Percentiles rank a stretch among this genome's conserved stretches.
Evolutionary conservation across 163 green algal genomes (phyloP).

Genomic region (Prototheca wickerhamii): DNA sequence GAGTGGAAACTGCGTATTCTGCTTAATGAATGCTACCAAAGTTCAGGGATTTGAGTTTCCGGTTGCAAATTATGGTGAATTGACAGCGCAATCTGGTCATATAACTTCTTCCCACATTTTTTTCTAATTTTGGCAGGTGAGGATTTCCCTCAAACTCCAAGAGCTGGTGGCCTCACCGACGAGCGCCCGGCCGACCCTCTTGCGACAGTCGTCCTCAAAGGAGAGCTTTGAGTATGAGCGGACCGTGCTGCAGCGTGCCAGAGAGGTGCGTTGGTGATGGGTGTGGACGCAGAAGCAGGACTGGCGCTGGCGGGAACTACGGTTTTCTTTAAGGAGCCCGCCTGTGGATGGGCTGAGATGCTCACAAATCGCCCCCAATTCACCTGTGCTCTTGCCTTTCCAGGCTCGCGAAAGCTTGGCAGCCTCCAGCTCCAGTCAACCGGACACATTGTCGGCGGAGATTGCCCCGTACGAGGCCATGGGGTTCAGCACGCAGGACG

Average conservation of each 20-base stretch:
- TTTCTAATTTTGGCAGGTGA: background rate
- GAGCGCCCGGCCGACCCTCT: background rate
- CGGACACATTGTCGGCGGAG: background rate
- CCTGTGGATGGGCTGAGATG: no score
- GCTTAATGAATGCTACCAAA: background rate
- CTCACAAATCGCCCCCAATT: no score
- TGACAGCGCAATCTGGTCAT: no score
- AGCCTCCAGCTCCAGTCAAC: background rate
- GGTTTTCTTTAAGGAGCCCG: no score
- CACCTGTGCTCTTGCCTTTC: no score
- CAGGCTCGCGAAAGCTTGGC: background rate
- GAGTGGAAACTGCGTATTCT: constrained; percentile 3
- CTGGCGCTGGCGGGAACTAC: no score
- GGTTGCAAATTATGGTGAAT: no score
- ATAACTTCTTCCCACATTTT: constrained; percentile 12
- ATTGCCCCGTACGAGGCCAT: constrained; percentile 21
- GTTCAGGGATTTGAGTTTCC: no score
- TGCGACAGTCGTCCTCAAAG: background rate
- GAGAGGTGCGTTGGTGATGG: background rate
- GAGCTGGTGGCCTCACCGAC: background rate
- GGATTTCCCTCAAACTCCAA: background rate
- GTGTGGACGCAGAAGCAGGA: no score
- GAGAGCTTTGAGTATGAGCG: background rate
- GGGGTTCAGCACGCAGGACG: constrained; percentile 20
- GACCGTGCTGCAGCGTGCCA: background rate